Conservation (phyloP, 306 rosid species). For the Prunus kanzakura region DNA sequence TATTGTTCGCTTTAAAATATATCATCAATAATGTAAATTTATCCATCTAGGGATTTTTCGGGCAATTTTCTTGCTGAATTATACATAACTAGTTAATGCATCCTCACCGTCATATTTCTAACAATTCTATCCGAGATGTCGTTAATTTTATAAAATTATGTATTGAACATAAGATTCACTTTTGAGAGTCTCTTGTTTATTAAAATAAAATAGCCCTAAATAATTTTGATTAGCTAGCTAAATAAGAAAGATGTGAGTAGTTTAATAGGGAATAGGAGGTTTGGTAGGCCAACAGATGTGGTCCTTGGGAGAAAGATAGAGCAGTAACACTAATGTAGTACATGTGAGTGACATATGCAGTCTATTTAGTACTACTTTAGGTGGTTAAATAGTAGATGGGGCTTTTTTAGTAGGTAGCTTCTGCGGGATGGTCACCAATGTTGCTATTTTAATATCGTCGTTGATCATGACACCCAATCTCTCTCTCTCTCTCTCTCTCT, state of each 20-base stretch:
- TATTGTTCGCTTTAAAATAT: not conserved
- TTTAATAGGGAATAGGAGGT: conserved; percentile 27
- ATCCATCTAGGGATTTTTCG: fast-evolving
- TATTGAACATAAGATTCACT: too few relatives aligned
- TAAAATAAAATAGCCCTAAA: too few relatives aligned
- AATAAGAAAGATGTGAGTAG: conserved; percentile 35
- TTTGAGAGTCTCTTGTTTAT: too few relatives aligned
- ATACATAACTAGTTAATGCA: too few relatives aligned
- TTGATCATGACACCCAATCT: not conserved
- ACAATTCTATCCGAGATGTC: too few relatives aligned
- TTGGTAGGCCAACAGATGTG: conserved; percentile 61
- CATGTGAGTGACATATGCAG: conserved; percentile 50
- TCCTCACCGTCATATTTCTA: too few relatives aligned
- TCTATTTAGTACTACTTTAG: conserved; percentile 36
- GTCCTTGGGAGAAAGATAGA: conserved; percentile 38
- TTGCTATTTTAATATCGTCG: not conserved
- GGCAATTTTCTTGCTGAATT: too few relatives aligned
- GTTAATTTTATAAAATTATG: too few relatives aligned
- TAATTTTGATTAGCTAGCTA: not conserved
- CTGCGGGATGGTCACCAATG: conserved; percentile 15
- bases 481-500: not conserved
- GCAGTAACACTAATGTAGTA: conserved; percentile 37
- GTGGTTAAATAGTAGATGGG: conserved; percentile 45
- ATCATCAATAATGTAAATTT: too few relatives aligned
- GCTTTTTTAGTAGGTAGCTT: conserved; percentile 20